phyloP scores from a whole-genome alignment of 163 green algal species.

The Picocystis sp. region DNA sequence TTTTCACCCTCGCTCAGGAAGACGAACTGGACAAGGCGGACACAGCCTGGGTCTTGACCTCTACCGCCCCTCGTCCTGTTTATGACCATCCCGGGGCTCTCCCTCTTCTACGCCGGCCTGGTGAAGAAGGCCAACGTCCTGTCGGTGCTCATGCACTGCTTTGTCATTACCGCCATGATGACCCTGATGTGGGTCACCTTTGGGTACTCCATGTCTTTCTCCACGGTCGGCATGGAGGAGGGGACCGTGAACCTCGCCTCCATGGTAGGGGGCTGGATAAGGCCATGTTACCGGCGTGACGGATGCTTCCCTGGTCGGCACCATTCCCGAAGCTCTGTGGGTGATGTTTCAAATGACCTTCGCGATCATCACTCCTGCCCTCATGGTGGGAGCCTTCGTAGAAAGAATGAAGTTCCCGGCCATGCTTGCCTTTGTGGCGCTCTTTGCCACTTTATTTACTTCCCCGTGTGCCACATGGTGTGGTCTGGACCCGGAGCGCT shows the following conservation, averaged over 20 bases:
- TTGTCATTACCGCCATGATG: slow-evolving; percentile 13
- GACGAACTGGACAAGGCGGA: slow-evolving; percentile 8
- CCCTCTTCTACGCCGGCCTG: slow-evolving; percentile 25
- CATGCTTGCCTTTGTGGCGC: slow-evolving; percentile 12
- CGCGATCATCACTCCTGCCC: slow-evolving; percentile 24
- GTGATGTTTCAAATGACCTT: slow-evolving; percentile 27
- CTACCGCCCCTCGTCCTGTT: slow-evolving; percentile 20
- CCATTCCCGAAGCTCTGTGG: slow-evolving; percentile 24
- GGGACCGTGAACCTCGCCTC: slow-evolving; percentile 3
- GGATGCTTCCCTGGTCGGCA: slow-evolving; percentile 6
- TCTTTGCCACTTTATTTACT: slow-evolving; percentile 22
- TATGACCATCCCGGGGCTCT: slow-evolving; percentile 24
- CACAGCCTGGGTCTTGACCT: slow-evolving; percentile 19
- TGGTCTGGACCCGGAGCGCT: slow-evolving; percentile 15
- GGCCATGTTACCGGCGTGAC: slow-evolving; percentile 17
- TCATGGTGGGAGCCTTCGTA: slow-evolving; percentile 24
- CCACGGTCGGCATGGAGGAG: slow-evolving; percentile 10
- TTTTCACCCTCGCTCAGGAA: neutral
- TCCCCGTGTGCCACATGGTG: slow-evolving; percentile 16
- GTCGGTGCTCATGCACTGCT: slow-evolving; percentile 19
- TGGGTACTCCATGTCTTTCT: slow-evolving; percentile 25
- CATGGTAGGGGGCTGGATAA: slow-evolving; percentile 25
- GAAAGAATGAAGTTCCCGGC: slow-evolving; percentile 25
- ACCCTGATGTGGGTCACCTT: slow-evolving; percentile 18
- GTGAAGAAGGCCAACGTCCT: slow-evolving; percentile 19